Conservation (phyloP, 2,329 filamentous ascomycete species). For the Helotiales sp. region DNA sequence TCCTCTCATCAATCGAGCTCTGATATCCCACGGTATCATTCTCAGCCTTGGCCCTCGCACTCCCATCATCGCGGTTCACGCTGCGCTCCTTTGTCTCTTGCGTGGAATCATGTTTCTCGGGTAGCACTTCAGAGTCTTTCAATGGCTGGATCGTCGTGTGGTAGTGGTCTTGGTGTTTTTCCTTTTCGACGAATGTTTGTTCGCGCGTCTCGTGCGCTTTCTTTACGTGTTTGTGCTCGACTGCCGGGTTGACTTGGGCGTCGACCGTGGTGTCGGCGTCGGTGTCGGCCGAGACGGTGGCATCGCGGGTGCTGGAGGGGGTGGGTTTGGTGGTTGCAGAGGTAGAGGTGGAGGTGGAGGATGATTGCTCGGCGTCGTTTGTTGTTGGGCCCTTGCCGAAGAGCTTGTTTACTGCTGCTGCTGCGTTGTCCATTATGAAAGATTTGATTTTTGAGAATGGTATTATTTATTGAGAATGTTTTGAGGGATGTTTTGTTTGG, state of each 20-base stretch:
- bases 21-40: slow-evolving; percentile 58
- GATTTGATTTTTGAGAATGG: not conserved
- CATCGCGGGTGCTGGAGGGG: not conserved
- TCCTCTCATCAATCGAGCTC: slow-evolving; percentile 50
- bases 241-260: slow-evolving; percentile 23
- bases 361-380: not conserved
- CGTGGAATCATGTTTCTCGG: slow-evolving; percentile 65
- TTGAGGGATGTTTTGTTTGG: not conserved
- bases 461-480: not conserved
- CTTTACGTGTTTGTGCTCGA: slow-evolving; percentile 33
- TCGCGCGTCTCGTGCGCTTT: slow-evolving; percentile 60
- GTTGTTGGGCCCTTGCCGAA: slow-evolving; percentile 21
- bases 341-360: not conserved
- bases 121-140: slow-evolving; percentile 54
- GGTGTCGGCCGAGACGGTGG: not conserved
- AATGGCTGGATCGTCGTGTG: slow-evolving; percentile 72
- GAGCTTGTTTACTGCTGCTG: slow-evolving; percentile 27
- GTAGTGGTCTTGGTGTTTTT: slow-evolving; percentile 73
- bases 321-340: slow-evolving; percentile 4
- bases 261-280: slow-evolving; percentile 29
- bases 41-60: slow-evolving; percentile 51
- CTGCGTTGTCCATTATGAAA: slow-evolving; percentile 28
- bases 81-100: slow-evolving; percentile 61
- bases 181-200: slow-evolving; percentile 65
- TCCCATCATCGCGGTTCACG: slow-evolving; percentile 59